Percentiles rank a stretch among this genome's conserved stretches.
These are phyloP conservation scores for Leccinum fibrillosum DNA, from an alignment of 768 basidiomycete species.

Conservation along the genomic window DNA sequence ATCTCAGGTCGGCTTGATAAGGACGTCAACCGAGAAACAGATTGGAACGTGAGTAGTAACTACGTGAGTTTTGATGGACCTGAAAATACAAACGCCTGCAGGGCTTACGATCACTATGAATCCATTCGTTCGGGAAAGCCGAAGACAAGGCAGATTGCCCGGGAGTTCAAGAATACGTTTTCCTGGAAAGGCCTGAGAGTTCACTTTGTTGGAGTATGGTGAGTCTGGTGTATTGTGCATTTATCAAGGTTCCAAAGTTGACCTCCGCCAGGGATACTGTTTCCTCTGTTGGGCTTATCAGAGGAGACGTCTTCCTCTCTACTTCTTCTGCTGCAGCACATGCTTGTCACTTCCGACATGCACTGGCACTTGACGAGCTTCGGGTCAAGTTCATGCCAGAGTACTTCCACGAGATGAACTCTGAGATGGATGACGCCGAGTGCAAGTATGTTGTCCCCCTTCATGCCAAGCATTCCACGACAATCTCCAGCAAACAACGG, in stretches of 20 bases:
- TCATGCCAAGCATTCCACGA: not conserved
- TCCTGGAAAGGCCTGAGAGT: slow-evolving; percentile 40
- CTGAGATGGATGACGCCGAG: slow-evolving; percentile 10
- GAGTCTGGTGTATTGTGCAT: slow-evolving; percentile 6
- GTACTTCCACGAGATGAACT: slow-evolving; percentile 33
- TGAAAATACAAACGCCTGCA: not conserved
- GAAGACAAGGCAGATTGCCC: slow-evolving; percentile 17
- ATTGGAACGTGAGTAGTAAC: slow-evolving; percentile 26
- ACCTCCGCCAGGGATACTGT: slow-evolving; percentile 56
- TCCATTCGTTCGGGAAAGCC: slow-evolving; percentile 16
- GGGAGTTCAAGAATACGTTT: slow-evolving; percentile 44
- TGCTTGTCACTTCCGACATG: slow-evolving; percentile 60
- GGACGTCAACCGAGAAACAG: slow-evolving; percentile 30
- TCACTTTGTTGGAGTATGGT: slow-evolving; percentile 56
- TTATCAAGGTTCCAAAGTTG: not conserved
- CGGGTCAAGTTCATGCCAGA: slow-evolving; percentile 55
- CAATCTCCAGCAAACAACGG: not conserved
- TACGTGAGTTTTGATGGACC: not conserved
- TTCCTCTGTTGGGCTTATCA: slow-evolving; percentile 56
- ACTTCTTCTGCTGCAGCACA: slow-evolving; percentile 56
- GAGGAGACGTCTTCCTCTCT: slow-evolving; percentile 44
- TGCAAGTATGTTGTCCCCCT: slow-evolving; percentile 7
- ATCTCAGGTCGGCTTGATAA: slow-evolving; percentile 25
- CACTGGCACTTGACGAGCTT: slow-evolving; percentile 60
- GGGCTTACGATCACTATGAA: slow-evolving; percentile 21